Base-by-base conservation (phyloP, 345 rosid species). In the Excoecaria agallocha region DNA sequence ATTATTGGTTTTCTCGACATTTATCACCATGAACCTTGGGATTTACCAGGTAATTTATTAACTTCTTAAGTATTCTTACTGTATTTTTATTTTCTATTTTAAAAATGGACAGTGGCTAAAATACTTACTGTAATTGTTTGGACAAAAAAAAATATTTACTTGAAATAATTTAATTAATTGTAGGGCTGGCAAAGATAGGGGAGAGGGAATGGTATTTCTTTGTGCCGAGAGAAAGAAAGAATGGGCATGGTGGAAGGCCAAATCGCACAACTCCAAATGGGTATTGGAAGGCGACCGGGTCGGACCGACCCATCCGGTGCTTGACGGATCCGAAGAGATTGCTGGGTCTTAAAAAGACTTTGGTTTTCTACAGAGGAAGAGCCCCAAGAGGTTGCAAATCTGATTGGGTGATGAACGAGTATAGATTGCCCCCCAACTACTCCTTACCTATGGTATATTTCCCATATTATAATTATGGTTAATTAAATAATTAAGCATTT, bases 391-490 rank as follows among this genome's bases (percentile, higher is more conserved):
- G 85, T 8, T 3, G 37, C 80, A 82, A 66, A 68, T 79, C 85
- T n/a, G 85, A 82, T 60, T 82, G 85, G 85, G 78, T 79, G 68
- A 82, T 82, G 85, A 82, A 79, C 51, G 85, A 82, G 63, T 82
- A 82, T 61, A 71, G 80, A 22, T 74, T 82, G 60, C 79, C 80
- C 22, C 30, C 17, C 54, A 41, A 52, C n/a, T 70, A 39, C 61
- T 11, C 76, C 37, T 20, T 79, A 45, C 30, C 75, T 2, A 48
- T 69, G 74, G 74, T 77, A 30, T 30, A 2, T 30, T 30, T 30
- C 30, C 30, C 30, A 30, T 30, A 30, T 30, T 30, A 30, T 30
- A 30, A 30, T 30, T 30, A 30, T 30, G 30, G 30, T 30, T 30
- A 30, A 30, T 30, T 30, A 30, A n/a, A n/a, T n/a, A n/a, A n/a